Percentiles rank a stretch among this genome's conserved stretches.
Evolutionary conservation across 2,329 filamentous ascomycete genomes (phyloP).

Genomic region (Clarireedia monteithiana): DNA sequence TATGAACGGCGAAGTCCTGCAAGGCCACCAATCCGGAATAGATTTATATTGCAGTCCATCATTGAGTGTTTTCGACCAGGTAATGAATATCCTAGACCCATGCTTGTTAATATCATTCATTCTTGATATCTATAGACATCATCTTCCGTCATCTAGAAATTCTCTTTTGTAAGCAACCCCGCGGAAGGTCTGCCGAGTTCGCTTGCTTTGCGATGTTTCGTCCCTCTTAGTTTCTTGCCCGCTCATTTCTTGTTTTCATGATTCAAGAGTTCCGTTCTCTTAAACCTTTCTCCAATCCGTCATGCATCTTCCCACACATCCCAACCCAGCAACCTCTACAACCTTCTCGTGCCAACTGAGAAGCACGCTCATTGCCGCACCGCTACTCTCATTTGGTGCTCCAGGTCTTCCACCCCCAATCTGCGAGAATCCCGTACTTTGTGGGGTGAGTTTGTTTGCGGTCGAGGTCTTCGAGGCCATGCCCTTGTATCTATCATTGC

Average conservation of each 20-base stretch:
- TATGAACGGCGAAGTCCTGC: neutral
- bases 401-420: slow-evolving; percentile 47
- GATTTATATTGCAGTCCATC: neutral
- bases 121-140: neutral
- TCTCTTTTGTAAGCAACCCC: neutral
- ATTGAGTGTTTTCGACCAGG: neutral
- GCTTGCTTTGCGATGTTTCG: neutral
- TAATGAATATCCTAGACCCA: neutral
- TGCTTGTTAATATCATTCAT: neutral
- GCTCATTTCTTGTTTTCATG: neutral
- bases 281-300: slow-evolving; percentile 89
- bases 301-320: slow-evolving; percentile 90
- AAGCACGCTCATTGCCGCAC: slow-evolving; percentile 90
- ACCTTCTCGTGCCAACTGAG: slow-evolving; percentile 99
- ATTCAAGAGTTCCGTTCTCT: slow-evolving; percentile 15
- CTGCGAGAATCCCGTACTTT: slow-evolving; percentile 81
- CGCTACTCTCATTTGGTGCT: slow-evolving; percentile 57
- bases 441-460: slow-evolving; percentile 50
- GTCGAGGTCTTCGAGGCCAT: slow-evolving; percentile 48
- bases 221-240: neutral
- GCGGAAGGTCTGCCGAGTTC: neutral
- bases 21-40: neutral
- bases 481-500: slow-evolving; percentile 67
- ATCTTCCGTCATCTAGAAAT: neutral
- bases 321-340: slow-evolving; percentile 84